phyloP scores from a whole-genome alignment of 305 asterid genomes.

The Fraxinus xanthoxyloides region DNA sequence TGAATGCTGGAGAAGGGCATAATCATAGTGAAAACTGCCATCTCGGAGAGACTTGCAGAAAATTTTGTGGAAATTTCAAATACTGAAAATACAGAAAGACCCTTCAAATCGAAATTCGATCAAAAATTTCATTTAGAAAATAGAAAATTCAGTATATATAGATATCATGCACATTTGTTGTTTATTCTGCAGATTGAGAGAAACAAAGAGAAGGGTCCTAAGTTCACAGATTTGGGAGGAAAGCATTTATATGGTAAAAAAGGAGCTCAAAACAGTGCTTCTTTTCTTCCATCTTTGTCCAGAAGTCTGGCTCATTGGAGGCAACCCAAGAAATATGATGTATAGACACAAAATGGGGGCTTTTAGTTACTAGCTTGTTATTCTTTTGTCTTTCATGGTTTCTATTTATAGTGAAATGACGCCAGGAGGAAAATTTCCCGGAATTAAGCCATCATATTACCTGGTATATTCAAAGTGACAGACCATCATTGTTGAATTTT shows the following conservation, averaged over 20 bases:
- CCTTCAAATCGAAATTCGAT: not conserved
- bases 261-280: conserved; percentile 45
- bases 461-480: conserved; percentile 4
- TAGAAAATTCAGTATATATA: not conserved
- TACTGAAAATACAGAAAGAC: not conserved
- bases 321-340: conserved; percentile 72
- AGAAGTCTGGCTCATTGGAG: conserved; percentile 56
- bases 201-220: conserved; percentile 70
- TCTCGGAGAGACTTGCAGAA: not conserved
- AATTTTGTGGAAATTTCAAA: not conserved
- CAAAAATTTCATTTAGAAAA: not conserved
- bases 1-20: not conserved
- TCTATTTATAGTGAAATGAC: not conserved
- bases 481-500: conserved; percentile 9
- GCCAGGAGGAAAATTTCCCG: conserved; percentile 22
- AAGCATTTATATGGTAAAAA: conserved; percentile 66
- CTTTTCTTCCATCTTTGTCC: conserved; percentile 56
- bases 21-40: not conserved
- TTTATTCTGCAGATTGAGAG: conserved; percentile 63
- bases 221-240: conserved; percentile 74
- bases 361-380: conserved; percentile 28
- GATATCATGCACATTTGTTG: not conserved
- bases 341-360: conserved; percentile 35
- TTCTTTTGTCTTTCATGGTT: conserved; percentile 32
- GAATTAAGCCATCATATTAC: not conserved